These are phyloP conservation scores for Lumnitzera littorea DNA, from an alignment of 345 rosid species.

Conservation along the genomic window DNA sequence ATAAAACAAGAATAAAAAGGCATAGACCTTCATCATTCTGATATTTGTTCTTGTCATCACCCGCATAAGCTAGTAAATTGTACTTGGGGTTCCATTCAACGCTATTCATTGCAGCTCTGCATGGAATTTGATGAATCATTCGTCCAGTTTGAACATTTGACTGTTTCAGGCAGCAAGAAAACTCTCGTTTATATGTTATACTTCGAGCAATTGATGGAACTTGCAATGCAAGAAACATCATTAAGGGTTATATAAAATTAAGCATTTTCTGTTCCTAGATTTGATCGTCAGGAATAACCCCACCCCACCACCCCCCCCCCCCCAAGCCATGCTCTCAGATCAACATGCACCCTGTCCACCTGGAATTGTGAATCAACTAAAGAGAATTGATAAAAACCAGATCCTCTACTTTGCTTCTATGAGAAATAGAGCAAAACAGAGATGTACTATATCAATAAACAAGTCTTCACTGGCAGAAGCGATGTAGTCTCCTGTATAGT, in stretches of 20 bases:
- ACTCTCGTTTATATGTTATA: too few relatives aligned
- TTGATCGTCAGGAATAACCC: too few relatives aligned
- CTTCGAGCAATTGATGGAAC: background rate
- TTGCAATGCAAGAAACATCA: too few relatives aligned
- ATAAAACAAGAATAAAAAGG: background rate
- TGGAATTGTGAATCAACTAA: background rate
- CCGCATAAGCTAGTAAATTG: constrained; percentile 93
- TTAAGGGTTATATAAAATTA: too few relatives aligned
- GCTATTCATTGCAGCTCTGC: constrained; percentile 96
- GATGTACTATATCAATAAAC: constrained; percentile 78
- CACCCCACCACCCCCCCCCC: too few relatives aligned
- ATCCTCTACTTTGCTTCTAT: background rate
- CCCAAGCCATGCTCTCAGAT: too few relatives aligned
- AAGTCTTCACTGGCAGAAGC: constrained; percentile 98
- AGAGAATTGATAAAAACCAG: background rate
- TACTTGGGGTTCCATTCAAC: constrained; percentile 97
- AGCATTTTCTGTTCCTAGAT: too few relatives aligned
- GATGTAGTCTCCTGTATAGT: constrained; percentile 67
- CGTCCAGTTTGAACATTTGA: constrained; percentile 86
- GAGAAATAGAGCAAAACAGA: background rate
- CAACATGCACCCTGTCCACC: too few relatives aligned
- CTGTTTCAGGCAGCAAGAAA: constrained; percentile 32
- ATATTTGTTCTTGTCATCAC: constrained; percentile 95
- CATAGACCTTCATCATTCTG: constrained; percentile 78
- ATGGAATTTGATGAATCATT: constrained; percentile 82